Percentiles rank a stretch among this genome's conserved stretches.
Conservation (phyloP, 129 eudicot species). For the Gnaphalium uliginosum region DNA sequence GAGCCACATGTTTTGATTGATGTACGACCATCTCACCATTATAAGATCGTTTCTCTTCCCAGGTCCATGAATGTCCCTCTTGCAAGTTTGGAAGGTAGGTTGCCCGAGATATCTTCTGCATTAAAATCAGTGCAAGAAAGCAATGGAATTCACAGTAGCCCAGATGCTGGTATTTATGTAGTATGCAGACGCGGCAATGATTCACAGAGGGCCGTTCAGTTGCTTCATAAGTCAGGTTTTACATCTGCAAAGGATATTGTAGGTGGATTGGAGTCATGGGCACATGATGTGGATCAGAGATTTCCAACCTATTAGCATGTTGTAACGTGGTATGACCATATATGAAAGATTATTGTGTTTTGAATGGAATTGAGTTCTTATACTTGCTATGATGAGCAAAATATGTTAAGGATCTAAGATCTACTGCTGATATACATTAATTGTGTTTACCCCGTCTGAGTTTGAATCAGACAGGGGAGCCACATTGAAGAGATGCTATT, state of each 20-base stretch:
- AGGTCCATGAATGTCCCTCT: conserved; percentile 80
- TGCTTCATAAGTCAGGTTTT: conserved; percentile 70
- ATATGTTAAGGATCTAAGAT: neutral
- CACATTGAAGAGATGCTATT: too few relatives aligned
- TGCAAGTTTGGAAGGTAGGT: conserved; percentile 54
- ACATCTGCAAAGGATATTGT: conserved; percentile 81
- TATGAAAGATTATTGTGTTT: conserved; percentile 14
- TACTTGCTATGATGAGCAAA: neutral
- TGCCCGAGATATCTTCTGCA: conserved; percentile 60
- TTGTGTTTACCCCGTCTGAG: neutral
- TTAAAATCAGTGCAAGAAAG: conserved; percentile 40
- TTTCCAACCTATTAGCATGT: conserved; percentile 71
- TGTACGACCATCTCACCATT: conserved; percentile 93
- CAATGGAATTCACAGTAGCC: conserved; percentile 16
- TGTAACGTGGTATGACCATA: conserved; percentile 7
- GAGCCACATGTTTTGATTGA: conserved; percentile 73
- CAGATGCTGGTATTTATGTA: conserved; percentile 57
- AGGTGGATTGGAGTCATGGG: conserved; percentile 93
- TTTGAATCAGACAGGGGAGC: too few relatives aligned
- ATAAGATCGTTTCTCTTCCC: conserved; percentile 78
- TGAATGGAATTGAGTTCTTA: neutral
- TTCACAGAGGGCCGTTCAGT: conserved; percentile 86
- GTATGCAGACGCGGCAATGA: conserved; percentile 97
- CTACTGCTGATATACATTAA: neutral
- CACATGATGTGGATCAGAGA: conserved; percentile 71